These are phyloP conservation scores for Cavenderia fasciculata DNA, from an alignment of 78 protist species.

Conservation along the genomic window DNA sequence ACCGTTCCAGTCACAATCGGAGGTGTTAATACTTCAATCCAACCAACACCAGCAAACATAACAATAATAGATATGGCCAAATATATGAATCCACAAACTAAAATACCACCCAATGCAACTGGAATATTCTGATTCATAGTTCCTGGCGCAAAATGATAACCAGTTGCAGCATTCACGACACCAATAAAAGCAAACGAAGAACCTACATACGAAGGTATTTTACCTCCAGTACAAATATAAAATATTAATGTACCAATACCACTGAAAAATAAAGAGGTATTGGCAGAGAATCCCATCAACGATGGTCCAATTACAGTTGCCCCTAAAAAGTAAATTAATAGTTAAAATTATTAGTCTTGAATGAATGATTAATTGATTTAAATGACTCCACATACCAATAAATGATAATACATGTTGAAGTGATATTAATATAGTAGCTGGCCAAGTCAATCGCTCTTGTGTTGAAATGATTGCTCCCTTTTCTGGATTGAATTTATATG, in stretches of 20 bases:
- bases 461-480: not conserved
- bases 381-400: too few species aligned
- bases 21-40: constrained; percentile 11
- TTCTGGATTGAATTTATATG: too few species aligned
- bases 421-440: too few species aligned
- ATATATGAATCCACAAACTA: not conserved
- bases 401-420: too few species aligned
- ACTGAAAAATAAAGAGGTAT: not conserved
- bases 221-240: constrained; percentile 6
- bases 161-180: constrained; percentile 8
- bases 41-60: not conserved
- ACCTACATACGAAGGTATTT: constrained; percentile 4
- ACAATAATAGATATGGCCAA: not conserved
- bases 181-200: constrained; percentile 12
- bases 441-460: too few species aligned
- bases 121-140: not conserved
- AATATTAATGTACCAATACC: constrained; percentile 11
- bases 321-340: too few species aligned
- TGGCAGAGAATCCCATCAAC: constrained; percentile 7
- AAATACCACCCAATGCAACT: not conserved
- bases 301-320: not conserved
- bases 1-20: constrained; percentile 14
- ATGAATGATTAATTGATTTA: too few species aligned
- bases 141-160: not conserved
- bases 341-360: too few species aligned